Base-by-base conservation (phyloP, 164 flowering plant species). In the Cinnamomum chago region DNA sequence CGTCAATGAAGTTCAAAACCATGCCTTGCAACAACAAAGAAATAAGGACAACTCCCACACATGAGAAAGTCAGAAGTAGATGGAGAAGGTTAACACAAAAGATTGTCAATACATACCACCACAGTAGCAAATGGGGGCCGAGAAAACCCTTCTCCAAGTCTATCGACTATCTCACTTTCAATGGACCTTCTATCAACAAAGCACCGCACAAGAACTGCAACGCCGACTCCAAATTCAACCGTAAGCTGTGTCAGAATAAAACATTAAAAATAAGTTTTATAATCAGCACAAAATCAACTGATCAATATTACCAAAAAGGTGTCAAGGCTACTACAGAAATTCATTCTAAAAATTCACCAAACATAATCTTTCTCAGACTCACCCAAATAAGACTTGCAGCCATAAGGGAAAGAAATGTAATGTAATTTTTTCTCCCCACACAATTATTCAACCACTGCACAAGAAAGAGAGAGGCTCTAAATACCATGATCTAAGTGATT, bases 401-500 rank as follows among this genome's bases (percentile, higher is more conserved):
- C 97, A 92, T 92, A 30, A 92, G 90, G 80, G 83, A 85, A 51
- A 92, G 83, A 80, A 92, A 92, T 23, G 93, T 88, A 66, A 84
- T 76, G 75, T 92, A 92, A 75, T 92, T 92, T 83, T 89, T 92
- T 76, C 93, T 84, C 71, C 97, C 97, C 71, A 92, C 95, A 67
- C 95, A 92, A 80, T 92, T 92, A 80, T 92, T 92, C 80, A 92
- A 75, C 97, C 97, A 92, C 97, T 92, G 89, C 80, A 82, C 55
- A 72, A 74, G 71, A 79, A 58, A 73, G 51, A 72, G 50, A 50
- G 25, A 72, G 10, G 25, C 27, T 64, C 22, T 24, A 17, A 70
- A 68, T 13, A 52, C 22, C 73, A 51, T n/a, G 62, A 70, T 22
- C 23, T 23, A 12, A 13, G 17, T 22, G n/a, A 23, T 23, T 68